These are phyloP conservation scores for Polyplosphaeria fusca DNA, from an alignment of 495 filamentous ascomycete genomes.

Conservation along the genomic window DNA sequence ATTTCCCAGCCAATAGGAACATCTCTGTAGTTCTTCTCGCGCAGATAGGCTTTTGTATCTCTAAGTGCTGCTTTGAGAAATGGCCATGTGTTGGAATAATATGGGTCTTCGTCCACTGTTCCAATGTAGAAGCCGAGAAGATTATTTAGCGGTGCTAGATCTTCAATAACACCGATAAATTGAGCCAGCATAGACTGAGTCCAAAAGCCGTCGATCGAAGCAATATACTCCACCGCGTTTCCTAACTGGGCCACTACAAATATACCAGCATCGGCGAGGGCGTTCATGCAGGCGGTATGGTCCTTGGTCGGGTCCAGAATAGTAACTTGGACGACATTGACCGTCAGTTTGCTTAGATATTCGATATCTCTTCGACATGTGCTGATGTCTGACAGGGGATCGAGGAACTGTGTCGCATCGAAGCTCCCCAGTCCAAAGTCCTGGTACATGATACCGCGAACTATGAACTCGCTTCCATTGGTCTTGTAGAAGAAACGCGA, in stretches of 20 bases:
- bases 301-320: constrained; percentile 2
- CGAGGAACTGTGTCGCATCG: not conserved
- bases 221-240: not conserved
- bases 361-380: constrained; percentile 1
- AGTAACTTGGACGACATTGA: constrained; percentile 2
- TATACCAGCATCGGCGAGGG: constrained; percentile 12
- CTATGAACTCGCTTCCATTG: constrained; percentile 1
- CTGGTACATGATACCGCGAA: constrained; percentile 1
- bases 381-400: not conserved
- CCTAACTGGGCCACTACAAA: constrained; percentile 3
- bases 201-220: not conserved
- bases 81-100: not conserved
- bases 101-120: too few relatives aligned
- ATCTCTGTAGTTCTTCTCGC: not conserved
- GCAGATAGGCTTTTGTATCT: not conserved
- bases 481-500: constrained; percentile 15
- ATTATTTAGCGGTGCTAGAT: not conserved
- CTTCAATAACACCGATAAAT: not conserved
- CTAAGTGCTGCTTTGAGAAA: constrained; percentile 1
- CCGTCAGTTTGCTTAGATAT: not conserved
- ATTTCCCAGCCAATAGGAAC: not conserved
- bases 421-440: too few relatives aligned
- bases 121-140: not conserved
- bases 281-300: constrained; percentile 6
- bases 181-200: not conserved